Evolutionary conservation across 2,329 filamentous ascomycete species (phyloP).

Genomic region (Colletotrichum siamense): DNA sequence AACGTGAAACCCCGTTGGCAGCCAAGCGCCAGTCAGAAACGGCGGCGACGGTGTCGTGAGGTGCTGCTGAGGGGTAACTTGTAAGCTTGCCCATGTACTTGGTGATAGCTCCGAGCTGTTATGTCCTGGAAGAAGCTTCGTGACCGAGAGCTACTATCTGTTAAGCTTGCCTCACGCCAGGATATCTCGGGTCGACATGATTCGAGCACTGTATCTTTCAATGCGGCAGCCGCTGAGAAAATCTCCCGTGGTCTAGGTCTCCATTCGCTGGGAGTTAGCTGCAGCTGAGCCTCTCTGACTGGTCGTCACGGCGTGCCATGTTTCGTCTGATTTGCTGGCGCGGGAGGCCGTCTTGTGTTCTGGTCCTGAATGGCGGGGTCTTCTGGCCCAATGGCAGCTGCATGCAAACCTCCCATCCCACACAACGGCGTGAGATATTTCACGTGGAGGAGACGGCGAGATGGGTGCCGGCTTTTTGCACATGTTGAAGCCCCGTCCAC

Average conservation of each 20-base stretch:
- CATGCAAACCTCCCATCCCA: not conserved
- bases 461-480: not conserved
- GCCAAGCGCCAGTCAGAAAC: slow-evolving; percentile 14
- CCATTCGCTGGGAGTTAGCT: not conserved
- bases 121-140: not conserved
- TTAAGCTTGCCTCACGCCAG: not conserved
- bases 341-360: slow-evolving; percentile 3
- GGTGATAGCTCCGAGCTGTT: not conserved
- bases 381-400: not conserved
- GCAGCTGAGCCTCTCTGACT: slow-evolving; percentile 10
- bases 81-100: not conserved
- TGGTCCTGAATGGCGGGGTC: not conserved
- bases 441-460: slow-evolving; percentile 1
- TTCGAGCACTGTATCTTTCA: slow-evolving; percentile 4
- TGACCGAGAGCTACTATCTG: not conserved
- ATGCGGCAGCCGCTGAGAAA: not conserved
- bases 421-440: not conserved
- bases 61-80: slow-evolving; percentile 5
- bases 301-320: not conserved
- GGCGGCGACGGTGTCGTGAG: not conserved
- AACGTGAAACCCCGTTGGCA: slow-evolving; percentile 19
- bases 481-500: slow-evolving; percentile 1
- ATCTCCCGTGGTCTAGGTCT: not conserved
- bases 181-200: slow-evolving; percentile 8
- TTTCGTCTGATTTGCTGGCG: slow-evolving; percentile 21